Base-by-base conservation (phyloP, 495 filamentous ascomycete species). In the Ramalina intermedia region DNA sequence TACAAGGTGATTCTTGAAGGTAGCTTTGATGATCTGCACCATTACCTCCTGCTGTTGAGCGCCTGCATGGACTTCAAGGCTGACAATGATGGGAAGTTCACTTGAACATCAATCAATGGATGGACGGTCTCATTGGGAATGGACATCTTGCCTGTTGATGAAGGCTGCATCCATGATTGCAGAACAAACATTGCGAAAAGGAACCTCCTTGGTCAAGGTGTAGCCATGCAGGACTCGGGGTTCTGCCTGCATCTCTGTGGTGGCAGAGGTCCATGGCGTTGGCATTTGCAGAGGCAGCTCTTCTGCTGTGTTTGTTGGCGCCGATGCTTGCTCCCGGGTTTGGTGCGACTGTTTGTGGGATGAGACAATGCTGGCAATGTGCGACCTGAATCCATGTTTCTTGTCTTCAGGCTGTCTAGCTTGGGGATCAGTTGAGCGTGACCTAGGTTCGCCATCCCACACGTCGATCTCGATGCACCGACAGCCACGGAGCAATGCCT, bases 401-500 rank as follows among this genome's bases (percentile, higher is more conserved):
- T 55, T 59, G 16, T 53, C 20, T 46, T 54, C 51, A 43, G 62
- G 41, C 49, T 58, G 47, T 61, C 63, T 13, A 53, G 59, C 47
- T 48, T 43, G 1, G 55, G 42, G 65, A 51, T 47, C 63, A 63
- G 58, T 65, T 29, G 48, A 33, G 21, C 39, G 69, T 16, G 66
- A 66, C 17, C 63, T 63, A 6, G 61, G 48, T 37, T 87, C 78
- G 12, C 89, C 90, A 60, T 96, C 85, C 85, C 88, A 94, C 7
- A 95, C 87, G 57, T 96, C 90, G 51, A 96, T 87, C 66, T 96
- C 90, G 45, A 96, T 85, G 51, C 87, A 95, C 16, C 90, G 79
- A 53, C 90, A 91, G n/a, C 90, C 87, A 20, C 80, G 74, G 9
- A 80, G 64, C 33, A 96, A 75, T 14, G 76, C 77, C 77, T 82